Evolutionary conservation across 768 basidiomycete genomes (phyloP).

Genomic region (Suillus americanus): DNA sequence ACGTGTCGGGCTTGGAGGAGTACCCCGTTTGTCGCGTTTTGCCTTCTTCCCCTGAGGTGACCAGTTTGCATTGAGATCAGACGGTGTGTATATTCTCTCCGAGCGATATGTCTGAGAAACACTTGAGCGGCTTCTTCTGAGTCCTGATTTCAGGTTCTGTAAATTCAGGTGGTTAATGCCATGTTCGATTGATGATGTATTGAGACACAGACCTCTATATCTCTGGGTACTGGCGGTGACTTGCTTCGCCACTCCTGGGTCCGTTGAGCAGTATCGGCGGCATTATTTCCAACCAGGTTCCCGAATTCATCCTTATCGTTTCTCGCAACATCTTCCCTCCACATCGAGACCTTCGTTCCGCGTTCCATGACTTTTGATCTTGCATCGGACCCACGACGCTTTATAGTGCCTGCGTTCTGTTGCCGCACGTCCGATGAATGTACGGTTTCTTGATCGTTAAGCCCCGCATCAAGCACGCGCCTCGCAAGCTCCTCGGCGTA

Average conservation of each 20-base stretch:
- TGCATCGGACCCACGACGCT: slow-evolving; percentile 7
- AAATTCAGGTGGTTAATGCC: not conserved
- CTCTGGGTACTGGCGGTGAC: slow-evolving; percentile 14
- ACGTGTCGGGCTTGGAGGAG: slow-evolving; percentile 28
- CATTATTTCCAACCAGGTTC: slow-evolving; percentile 14
- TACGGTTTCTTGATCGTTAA: slow-evolving; percentile 25
- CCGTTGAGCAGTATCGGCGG: slow-evolving; percentile 13
- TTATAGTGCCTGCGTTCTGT: slow-evolving; percentile 17
- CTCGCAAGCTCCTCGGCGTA: slow-evolving; percentile 33
- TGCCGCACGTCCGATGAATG: slow-evolving; percentile 11
- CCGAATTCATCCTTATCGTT: slow-evolving; percentile 31
- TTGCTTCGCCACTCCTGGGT: slow-evolving; percentile 11
- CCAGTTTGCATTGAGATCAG: slow-evolving; percentile 17
- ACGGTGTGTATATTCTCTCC: slow-evolving; percentile 23
- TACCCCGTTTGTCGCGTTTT: slow-evolving; percentile 20
- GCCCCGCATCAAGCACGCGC: slow-evolving; percentile 34
- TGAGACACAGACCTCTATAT: slow-evolving; percentile 19
- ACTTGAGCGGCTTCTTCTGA: slow-evolving; percentile 22
- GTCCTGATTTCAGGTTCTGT: slow-evolving; percentile 13
- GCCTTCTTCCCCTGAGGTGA: slow-evolving; percentile 21
- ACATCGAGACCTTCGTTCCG: slow-evolving; percentile 46
- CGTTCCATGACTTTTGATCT: slow-evolving; percentile 17
- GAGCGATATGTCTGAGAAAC: slow-evolving; percentile 24
- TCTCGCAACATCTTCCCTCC: slow-evolving; percentile 54
- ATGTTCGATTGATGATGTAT: not conserved